Evolutionary conservation across 2,329 filamentous ascomycete species (phyloP).

Genomic region (Xylaria sp.): DNA sequence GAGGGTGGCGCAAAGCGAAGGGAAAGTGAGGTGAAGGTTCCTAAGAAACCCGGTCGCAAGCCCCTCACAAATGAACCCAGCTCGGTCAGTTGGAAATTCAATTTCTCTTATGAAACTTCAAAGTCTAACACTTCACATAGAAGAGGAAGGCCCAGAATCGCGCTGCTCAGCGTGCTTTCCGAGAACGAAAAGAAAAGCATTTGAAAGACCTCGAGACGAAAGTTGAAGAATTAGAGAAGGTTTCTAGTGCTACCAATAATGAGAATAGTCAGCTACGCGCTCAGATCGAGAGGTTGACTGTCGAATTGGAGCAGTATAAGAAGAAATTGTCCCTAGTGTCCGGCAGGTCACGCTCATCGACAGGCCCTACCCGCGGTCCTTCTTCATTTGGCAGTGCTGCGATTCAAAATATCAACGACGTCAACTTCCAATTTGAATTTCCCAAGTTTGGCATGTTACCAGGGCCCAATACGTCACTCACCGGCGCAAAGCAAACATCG

Average conservation of each 20-base stretch:
- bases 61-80: constrained; percentile 95
- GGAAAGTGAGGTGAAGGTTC: constrained; percentile 83
- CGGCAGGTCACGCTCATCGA: constrained; percentile 45
- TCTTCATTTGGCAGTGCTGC: constrained; percentile 59
- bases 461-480: constrained; percentile 51
- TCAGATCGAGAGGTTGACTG: constrained; percentile 88
- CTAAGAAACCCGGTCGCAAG: constrained; percentile 97
- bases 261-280: constrained; percentile 86
- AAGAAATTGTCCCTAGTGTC: constrained; percentile 77
- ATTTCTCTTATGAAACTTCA: constrained; percentile 32
- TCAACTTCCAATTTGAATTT: constrained; percentile 95
- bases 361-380: constrained; percentile 55
- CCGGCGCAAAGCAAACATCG: constrained; percentile 36
- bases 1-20: constrained; percentile 71
- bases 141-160: constrained; percentile 97
- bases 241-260: constrained; percentile 81
- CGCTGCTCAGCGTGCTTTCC: constrained; percentile 91
- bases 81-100: constrained; percentile 74
- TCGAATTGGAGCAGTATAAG: constrained; percentile 89
- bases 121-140: constrained; percentile 59
- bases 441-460: constrained; percentile 87
- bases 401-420: constrained; percentile 72
- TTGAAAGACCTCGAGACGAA: constrained; percentile 85
- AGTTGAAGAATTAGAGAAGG: constrained; percentile 81
- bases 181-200: constrained; percentile 94